Base-by-base conservation (phyloP, 75 land plant genomes). In the Sequoiadendron giganteum region DNA sequence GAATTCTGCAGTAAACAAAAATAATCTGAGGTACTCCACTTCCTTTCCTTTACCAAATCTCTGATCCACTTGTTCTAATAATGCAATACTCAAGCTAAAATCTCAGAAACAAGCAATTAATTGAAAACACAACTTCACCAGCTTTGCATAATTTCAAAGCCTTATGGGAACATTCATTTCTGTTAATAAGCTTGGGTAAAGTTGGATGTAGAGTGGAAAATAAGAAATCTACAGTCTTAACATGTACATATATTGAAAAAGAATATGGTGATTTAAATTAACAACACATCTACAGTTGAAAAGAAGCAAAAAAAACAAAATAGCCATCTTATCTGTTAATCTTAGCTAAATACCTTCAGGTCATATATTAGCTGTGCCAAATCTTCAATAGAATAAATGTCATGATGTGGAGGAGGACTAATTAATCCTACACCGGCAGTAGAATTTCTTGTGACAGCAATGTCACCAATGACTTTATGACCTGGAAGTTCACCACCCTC, bases 401-500 rank as follows among this genome's bases (percentile, higher is more conserved):
- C 99, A 92, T 98, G 99, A 86, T 98, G 99, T 0, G 99, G 99
- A 84, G 99, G 99, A 18, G 99, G 99, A 52, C 99, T 98, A 86
- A 98, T 98, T 8, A 98, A 92, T 13, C 99, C 99, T 13, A 98
- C 99, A 65, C 99, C 99, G 87, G 97, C 93, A 73, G 99, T 98
- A 21, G 99, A 98, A 68, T 97, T 94, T 85, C 99, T 91, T 85
- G 99, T 98, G 34, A 95, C 93, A 15, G 99, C 99, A 89, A 98
- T 98, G 56, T 98, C 99, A 49, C 99, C 99, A 87, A 96, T 96
- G 58, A 98, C 99, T 90, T 98, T 98, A 85, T 98, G 98, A 1
- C 99, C 99, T 47, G 99, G 99, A 86, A 98, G 96, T 90, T 98
- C 99, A 91, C 99, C 99, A 58, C 99, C 99, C 89, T 98, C 99